Base-by-base conservation (phyloP, 208 protist species). In the Leptomonas pyrrhocoris region DNA sequence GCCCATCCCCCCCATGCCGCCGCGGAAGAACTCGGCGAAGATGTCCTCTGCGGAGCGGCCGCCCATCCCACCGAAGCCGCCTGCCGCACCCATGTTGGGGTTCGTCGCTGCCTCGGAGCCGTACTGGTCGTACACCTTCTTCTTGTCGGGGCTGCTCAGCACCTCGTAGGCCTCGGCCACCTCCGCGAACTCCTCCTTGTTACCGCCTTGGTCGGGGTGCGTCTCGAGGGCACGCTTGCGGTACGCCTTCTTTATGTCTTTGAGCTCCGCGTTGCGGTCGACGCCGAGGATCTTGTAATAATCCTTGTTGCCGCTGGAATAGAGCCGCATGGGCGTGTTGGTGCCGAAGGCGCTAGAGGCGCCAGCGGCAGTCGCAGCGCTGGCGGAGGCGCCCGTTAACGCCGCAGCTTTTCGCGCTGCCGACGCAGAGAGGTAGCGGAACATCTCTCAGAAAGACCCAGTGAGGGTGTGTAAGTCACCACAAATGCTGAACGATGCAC, bases 91-190 rank as follows among this genome's bases (percentile, higher is more conserved):
- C 73, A 86, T 88, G 60, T 81, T 81, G n/a, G 84, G 82, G 49
- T 94, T 83, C 7, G 80, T 83, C 16, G 87, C 93, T 19, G 88
- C 93, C 59, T 97, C 93, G 30, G 88, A 88, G 2, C 93, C 93
- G 74, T 97, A 97, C 74, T 98, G 89, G 73, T 99, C 99, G 74
- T 99, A 99, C 15, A 99, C 65, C 42, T 92, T 75, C 53, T 92
- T 83, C 81, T 99, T 99, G 54, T 99, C 83, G 13, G 86, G 58
- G 68, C 99, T 98, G 59, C 80, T 94, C 23, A 99, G 88, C 16
- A 99, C 93, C 68, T 99, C 98, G 75, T 99, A 99, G 7, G 98
- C 98, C 78, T 97, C 89, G 23, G 88, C 86, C 16, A 96, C 79
- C 72, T 95, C 86, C 0, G 88, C 83, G 67, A 97, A 97, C 69